Evolutionary conservation across 2,329 filamentous ascomycete genomes (phyloP).

Genomic region (Penicillium frequentans): DNA sequence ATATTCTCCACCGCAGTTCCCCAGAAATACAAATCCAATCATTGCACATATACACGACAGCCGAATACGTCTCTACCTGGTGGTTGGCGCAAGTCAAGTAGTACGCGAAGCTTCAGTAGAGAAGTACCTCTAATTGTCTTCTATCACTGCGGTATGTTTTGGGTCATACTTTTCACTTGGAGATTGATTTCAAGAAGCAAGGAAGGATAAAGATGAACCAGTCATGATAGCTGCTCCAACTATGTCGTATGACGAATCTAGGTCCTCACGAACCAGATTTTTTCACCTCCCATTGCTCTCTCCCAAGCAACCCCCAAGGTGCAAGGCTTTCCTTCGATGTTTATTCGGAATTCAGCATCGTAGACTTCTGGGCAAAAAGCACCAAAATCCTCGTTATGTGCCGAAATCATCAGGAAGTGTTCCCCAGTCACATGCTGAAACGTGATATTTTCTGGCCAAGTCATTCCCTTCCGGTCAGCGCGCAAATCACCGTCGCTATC

Average conservation of each 20-base stretch:
- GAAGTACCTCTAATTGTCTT: too few species aligned
- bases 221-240: too few species aligned
- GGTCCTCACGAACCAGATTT: not conserved
- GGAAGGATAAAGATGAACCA: too few species aligned
- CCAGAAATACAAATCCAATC: too few species aligned
- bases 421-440: conserved; percentile 1
- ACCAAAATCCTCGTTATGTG: not conserved
- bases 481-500: not conserved
- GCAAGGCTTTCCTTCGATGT: not conserved
- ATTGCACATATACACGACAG: too few species aligned
- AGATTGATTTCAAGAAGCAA: too few species aligned
- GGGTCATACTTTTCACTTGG: too few species aligned
- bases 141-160: too few species aligned
- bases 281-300: conserved; percentile 4
- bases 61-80: too few species aligned
- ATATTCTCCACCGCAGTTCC: too few species aligned
- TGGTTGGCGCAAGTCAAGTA: too few species aligned
- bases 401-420: not conserved
- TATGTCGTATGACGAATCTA: not conserved
- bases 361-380: conserved; percentile 4
- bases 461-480: not conserved
- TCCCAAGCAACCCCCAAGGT: conserved; percentile 1
- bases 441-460: not conserved
- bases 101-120: too few species aligned
- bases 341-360: not conserved